Evolutionary conservation across 306 rosid species (phyloP), one percentile per base, ranked within the genome.

Genomic region (Quercus robur): DNA sequence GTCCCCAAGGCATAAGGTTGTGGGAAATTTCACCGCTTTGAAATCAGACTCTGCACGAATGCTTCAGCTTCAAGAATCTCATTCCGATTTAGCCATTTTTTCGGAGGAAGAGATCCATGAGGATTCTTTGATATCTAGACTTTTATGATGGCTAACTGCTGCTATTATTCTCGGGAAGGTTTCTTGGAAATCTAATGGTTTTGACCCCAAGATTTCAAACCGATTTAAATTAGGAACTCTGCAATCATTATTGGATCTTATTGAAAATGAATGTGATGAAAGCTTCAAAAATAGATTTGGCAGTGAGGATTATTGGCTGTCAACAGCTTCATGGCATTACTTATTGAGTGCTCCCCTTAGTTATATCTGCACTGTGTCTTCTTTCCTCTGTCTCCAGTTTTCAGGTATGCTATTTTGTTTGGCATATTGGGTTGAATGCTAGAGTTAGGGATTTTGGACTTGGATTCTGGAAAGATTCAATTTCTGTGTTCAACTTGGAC

Each of bases 111-210:
- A 81, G 63, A 82, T 80, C 28, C 68, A 12, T 1, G 85, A 88
- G 51, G 84, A 86, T 78, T 85, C 88, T 2, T 66, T 91, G 84
- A 77, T 81, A 70, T 23, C 87, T 20, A 88, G 85, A 73, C 75
- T 93, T 75, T 77, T 93, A 46, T 92, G 88, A 13, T 95, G 98
- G 97, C 84, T 95, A 63, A 33, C 87, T 75, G 96, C 97, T 28
- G 76, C 89, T 15, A 85, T 87, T 75, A 89, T 93, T 82, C 81
- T 86, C 31, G 95, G 94, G 80, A 90, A 82, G 84, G 83, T 90
- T 82, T 76, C 80, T 74, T 20, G 70, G 67, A 89, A 77, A 77
- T 75, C 80, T 61, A 61, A 79, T 62, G 66, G 72, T 78, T 14
- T 69, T 77, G 85, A 81, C 71, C 80, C 85, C 0, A 69, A 70